These are phyloP conservation scores for Amoeboaphelidium protococcarum DNA, from an alignment of 371 early-diverging fungal species.

Conservation along the genomic window DNA sequence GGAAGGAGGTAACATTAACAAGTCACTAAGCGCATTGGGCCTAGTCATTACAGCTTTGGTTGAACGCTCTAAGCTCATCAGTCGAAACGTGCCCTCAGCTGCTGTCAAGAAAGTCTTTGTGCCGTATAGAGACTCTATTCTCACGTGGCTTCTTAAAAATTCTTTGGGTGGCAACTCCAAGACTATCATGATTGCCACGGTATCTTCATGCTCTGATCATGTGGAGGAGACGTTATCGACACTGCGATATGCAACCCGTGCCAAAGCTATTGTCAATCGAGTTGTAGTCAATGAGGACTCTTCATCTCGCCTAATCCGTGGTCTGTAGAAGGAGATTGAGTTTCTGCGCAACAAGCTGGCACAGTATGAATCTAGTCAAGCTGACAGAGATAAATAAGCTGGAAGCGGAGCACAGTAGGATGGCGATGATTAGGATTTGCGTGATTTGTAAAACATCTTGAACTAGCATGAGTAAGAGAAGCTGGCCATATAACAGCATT, in stretches of 20 bases:
- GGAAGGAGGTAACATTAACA: conserved; percentile 38
- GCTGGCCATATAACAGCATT: background rate
- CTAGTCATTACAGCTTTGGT: conserved; percentile 37
- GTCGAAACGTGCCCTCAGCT: conserved; percentile 16
- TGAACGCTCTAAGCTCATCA: conserved; percentile 16
- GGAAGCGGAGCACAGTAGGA: too few species aligned
- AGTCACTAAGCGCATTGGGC: conserved; percentile 33
- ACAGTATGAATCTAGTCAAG: too few species aligned
- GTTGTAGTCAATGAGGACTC: background rate
- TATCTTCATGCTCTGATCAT: conserved; percentile 19
- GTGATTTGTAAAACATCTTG: too few species aligned
- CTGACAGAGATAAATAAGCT: too few species aligned
- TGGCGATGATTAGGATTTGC: too few species aligned
- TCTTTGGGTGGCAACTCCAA: conserved; percentile 39
- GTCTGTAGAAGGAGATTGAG: background rate
- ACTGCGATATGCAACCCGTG: background rate
- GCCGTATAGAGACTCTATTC: conserved; percentile 41
- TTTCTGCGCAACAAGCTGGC: background rate
- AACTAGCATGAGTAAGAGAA: background rate
- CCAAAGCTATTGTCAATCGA: background rate
- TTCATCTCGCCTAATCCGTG: background rate
- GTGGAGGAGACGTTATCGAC: conserved; percentile 13
- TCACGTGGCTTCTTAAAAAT: conserved; percentile 35
- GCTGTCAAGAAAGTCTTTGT: background rate
- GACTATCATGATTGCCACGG: conserved; percentile 33